A percentile compares a stretch with the other conserved stretches of the same genome.
phyloP scores from a whole-genome alignment of 2,329 filamentous ascomycete genomes.

The Phyllosticta citriasiana region DNA sequence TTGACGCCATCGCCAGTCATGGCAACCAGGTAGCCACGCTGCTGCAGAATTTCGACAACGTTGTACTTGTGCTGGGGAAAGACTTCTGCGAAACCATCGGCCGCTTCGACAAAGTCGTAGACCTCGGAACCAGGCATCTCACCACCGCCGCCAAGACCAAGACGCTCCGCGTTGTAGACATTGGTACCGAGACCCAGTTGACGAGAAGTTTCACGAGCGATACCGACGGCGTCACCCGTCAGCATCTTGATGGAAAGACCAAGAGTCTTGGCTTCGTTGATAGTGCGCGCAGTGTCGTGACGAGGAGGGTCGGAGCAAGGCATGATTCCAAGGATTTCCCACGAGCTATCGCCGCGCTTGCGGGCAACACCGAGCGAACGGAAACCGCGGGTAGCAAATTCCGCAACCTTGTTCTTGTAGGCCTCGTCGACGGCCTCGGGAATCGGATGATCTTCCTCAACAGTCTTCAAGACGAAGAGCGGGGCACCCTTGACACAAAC shows the following conservation, averaged over 20 bases:
- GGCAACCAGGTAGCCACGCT: constrained; percentile 85
- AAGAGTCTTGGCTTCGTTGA: constrained; percentile 79
- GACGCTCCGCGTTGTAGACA: constrained; percentile 86
- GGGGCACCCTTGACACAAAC: constrained; percentile 87
- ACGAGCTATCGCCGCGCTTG: constrained; percentile 69
- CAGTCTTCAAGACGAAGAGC: constrained; percentile 76
- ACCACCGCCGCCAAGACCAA: constrained; percentile 80
- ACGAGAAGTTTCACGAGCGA: constrained; percentile 82
- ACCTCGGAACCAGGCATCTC: constrained; percentile 91
- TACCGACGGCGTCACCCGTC: constrained; percentile 88
- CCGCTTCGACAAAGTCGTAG: constrained; percentile 91
- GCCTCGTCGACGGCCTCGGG: constrained; percentile 66
- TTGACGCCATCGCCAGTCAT: constrained; percentile 97
- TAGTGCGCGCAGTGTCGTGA: constrained; percentile 81
- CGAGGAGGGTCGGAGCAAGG: constrained; percentile 86
- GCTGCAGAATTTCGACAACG: constrained; percentile 85
- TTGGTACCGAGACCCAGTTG: constrained; percentile 88
- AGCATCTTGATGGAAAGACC: constrained; percentile 93
- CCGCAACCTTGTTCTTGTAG: constrained; percentile 87
- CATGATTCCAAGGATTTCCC: constrained; percentile 94
- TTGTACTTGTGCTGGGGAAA: constrained; percentile 95
- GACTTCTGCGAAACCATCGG: constrained; percentile 88
- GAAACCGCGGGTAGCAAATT: constrained; percentile 88
- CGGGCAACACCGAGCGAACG: constrained; percentile 87
- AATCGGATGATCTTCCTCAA: constrained; percentile 75